Evolutionary conservation across 345 rosid genomes (phyloP), one percentile per base, ranked within the genome.

Genomic region (Passiflora organensis): DNA sequence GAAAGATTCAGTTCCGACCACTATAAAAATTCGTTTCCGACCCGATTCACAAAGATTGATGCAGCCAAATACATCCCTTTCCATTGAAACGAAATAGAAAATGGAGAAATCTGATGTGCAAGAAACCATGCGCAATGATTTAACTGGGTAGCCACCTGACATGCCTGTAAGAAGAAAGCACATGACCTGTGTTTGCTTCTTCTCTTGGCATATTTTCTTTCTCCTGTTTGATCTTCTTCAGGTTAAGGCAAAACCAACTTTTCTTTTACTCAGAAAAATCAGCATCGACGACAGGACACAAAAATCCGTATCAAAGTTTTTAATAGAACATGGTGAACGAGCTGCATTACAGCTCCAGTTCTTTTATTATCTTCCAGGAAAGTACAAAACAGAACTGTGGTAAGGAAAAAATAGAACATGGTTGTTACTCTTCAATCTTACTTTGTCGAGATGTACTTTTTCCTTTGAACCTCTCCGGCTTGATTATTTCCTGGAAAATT

Each of bases 231-330:
- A n/a, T 41, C n/a, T 8, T 41, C 22, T 46, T 21, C 47, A 23
- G 12, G 22, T 4, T 15, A 13, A 41, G 3, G n/a, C 41, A 9
- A 41, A 10, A 43, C 22, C 49, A 15, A 6, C 57, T 60, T 56
- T 59, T 45, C 63, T 59, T 72, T 62, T 62, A n/a, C n/a, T 17
- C 68, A 73, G 75, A 48, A 32, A 73, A 74, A 62, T 62, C 66
- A 54, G 62, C 39, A 43, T 58, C 61, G 32, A 18, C 45, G 38
- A 17, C 59, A 43, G 48, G 52, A 41, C 13, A 4, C n/a, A 23
- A 61, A 57, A 43, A 22, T 17, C 17, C 14, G 25, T 14, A 56
- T 41, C 1, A 11, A 0, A 3, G 9, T 41, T 41, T 41, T 9
- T 15, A 5, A 12, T 15, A 0, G 3, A 41, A 6, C 9, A 41